Conservation (phyloP, 805 yeast genomes). For the Blastobotrys americana region DNA sequence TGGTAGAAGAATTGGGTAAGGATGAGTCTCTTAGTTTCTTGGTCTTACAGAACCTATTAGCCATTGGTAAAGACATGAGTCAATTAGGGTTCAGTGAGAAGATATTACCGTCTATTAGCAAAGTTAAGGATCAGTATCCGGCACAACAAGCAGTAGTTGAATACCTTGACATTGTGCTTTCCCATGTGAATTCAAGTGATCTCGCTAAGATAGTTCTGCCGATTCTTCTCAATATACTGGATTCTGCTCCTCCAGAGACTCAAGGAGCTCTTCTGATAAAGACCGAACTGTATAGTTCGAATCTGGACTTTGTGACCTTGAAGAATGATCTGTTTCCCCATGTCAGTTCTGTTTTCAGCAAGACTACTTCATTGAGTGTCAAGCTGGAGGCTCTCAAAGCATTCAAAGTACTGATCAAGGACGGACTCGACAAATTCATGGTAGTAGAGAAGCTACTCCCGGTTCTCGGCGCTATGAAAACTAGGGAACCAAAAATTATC, state of each 20-base stretch:
- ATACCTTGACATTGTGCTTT: conserved; percentile 41
- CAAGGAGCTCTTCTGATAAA: conserved; percentile 50
- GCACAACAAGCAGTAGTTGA: conserved; percentile 42
- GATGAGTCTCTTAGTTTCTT: conserved; percentile 38
- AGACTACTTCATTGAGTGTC: conserved; percentile 76
- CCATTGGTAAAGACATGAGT: conserved; percentile 60
- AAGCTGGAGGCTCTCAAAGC: conserved; percentile 61
- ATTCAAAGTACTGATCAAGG: conserved; percentile 47
- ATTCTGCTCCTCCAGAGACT: conserved; percentile 30
- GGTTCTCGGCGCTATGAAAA: conserved; percentile 62
- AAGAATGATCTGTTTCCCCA: conserved; percentile 72
- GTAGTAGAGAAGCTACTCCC: conserved; percentile 79
- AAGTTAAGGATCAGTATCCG: conserved; percentile 34
- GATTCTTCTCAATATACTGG: conserved; percentile 33
- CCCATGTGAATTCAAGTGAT: conserved; percentile 46
- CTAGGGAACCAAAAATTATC: conserved; percentile 63
- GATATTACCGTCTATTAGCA: conserved; percentile 42
- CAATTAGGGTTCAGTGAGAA: conserved; percentile 71
- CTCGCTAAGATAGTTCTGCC: conserved; percentile 44
- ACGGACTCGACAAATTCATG: conserved; percentile 58
- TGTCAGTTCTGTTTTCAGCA: conserved; percentile 64
- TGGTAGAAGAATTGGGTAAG: conserved; percentile 43
- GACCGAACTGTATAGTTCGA: conserved; percentile 36
- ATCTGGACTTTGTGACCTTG: conserved; percentile 59
- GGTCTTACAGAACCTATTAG: conserved; percentile 49